These are phyloP conservation scores for Protomyces macrosporus DNA, from an alignment of 1,139 yeast species.

Conservation along the genomic window DNA sequence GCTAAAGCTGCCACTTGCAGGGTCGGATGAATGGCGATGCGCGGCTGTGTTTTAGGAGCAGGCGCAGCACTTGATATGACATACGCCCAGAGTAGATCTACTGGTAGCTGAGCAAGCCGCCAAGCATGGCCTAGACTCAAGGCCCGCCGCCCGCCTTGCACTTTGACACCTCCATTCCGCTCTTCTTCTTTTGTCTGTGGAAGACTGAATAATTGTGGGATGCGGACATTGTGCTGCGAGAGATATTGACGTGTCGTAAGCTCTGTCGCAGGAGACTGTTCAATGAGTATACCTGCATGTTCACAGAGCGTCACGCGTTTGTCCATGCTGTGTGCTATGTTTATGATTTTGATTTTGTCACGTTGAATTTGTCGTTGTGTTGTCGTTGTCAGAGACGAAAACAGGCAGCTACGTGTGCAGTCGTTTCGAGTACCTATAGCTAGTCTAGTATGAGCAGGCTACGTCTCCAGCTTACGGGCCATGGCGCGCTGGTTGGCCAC, in stretches of 20 bases:
- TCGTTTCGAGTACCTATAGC: not conserved
- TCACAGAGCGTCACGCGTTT: not conserved
- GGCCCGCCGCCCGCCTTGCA: not conserved
- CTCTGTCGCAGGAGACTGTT: not conserved
- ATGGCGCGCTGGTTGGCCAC: conserved; percentile 19
- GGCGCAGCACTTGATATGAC: not conserved
- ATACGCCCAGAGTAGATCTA: not conserved
- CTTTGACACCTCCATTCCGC: too few species aligned
- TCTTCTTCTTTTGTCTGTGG: not conserved
- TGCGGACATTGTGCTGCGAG: not conserved
- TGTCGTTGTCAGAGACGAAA: not conserved
- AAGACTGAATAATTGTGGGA: not conserved
- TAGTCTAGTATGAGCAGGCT: not conserved
- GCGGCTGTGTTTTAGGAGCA: not conserved
- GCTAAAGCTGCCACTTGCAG: not conserved
- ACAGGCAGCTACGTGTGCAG: too few species aligned
- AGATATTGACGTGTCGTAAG: not conserved
- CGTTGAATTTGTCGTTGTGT: not conserved
- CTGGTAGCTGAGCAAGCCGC: not conserved
- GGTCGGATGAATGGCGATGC: not conserved
- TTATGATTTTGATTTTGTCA: too few species aligned
- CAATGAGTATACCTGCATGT: not conserved
- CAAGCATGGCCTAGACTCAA: not conserved
- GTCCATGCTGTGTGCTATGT: not conserved
- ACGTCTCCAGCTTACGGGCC: conserved; percentile 7